Conservation (phyloP, 164 flowering plant genomes). For the Stephania cephalantha region DNA sequence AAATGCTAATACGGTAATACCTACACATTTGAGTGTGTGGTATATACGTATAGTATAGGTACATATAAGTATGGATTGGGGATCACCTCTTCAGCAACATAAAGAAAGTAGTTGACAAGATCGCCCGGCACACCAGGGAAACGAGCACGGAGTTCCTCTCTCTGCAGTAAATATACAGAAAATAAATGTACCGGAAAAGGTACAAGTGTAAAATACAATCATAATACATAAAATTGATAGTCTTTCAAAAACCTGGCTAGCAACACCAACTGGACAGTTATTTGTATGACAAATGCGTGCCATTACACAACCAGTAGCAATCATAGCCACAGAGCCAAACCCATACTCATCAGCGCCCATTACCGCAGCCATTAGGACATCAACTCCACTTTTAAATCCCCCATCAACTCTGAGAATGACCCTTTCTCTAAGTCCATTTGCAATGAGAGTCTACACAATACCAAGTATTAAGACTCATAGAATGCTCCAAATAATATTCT, state of each 20-base stretch:
- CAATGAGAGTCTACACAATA: slow-evolving; percentile 66
- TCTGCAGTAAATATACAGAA: slow-evolving; percentile 28
- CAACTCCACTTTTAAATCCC: slow-evolving; percentile 94
- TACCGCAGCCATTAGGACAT: slow-evolving; percentile 93
- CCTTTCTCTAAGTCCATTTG: slow-evolving; percentile 96
- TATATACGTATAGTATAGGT: too few species aligned
- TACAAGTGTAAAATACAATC: slow-evolving; percentile 2
- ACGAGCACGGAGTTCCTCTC: slow-evolving; percentile 94
- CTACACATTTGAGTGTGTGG: too few species aligned
- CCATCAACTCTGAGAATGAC: slow-evolving; percentile 96
- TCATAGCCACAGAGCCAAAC: slow-evolving; percentile 98
- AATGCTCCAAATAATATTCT: neutral
- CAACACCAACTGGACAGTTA: slow-evolving; percentile 99
- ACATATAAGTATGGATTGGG: slow-evolving; percentile 1
- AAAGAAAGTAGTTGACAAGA: slow-evolving; percentile 91
- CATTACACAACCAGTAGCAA: slow-evolving; percentile 99
- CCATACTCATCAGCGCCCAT: slow-evolving; percentile 99
- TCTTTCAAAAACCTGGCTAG: slow-evolving; percentile 70
- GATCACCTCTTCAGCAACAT: slow-evolving; percentile 96
- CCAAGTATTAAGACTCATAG: slow-evolving; percentile 5
- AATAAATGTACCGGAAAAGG: neutral
- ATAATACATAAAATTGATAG: neutral
- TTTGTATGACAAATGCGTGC: slow-evolving; percentile 99
- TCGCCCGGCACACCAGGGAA: slow-evolving; percentile 99
- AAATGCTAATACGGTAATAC: too few species aligned